Evolutionary conservation across 768 basidiomycete species (phyloP), one percentile per base, ranked within the genome.

Genomic region (Xerocomus brunneocitrinus): DNA sequence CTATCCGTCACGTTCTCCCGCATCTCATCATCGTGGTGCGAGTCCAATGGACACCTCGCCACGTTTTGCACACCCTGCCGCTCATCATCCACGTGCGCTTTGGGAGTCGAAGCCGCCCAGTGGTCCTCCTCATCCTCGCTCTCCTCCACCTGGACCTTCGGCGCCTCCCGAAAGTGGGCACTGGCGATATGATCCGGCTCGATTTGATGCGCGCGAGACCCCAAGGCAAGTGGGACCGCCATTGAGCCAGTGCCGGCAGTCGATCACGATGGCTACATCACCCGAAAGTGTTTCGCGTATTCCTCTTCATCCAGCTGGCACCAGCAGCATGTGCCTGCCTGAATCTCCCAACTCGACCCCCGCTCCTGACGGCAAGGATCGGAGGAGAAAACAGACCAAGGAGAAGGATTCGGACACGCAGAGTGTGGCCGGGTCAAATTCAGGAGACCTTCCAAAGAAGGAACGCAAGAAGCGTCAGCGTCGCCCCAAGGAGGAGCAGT

Each of bases 1-100:
- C n/a, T 71, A 72, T 27, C 48, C 61, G 0, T 60, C 67, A 0
- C 74, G 76, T 32, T 68, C 73, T 8, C 71, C 71, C 34, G 70
- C 66, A 30, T 64, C 71, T 30, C 73, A 70, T 44, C 74, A 70
- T 52, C 74, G 68, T 53, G 69, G 58, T 8, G 67, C 61, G 35
- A 84, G 80, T 53, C 83, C 85, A 28, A 76, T 80, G 47, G 79
- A 83, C 43, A 75, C 79, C 1, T 87, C 87, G 1, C 85, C 87
- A 3, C 78, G 84, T 22, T 76, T 76, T 1, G 67, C 71, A 4
- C 79, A 78, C 42, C 79, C 79, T 14, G 16, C 54, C 30, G 62
- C 71, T 4, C 67, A 60, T 3, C 63, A 67, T 22, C 19, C 69
- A 0, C 62, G 74, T 14, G 63, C 76, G 8, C 80, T 82, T 61